phyloP scores from a whole-genome alignment of 2,329 filamentous ascomycete species.

The Myriosclerotinia curreyana region DNA sequence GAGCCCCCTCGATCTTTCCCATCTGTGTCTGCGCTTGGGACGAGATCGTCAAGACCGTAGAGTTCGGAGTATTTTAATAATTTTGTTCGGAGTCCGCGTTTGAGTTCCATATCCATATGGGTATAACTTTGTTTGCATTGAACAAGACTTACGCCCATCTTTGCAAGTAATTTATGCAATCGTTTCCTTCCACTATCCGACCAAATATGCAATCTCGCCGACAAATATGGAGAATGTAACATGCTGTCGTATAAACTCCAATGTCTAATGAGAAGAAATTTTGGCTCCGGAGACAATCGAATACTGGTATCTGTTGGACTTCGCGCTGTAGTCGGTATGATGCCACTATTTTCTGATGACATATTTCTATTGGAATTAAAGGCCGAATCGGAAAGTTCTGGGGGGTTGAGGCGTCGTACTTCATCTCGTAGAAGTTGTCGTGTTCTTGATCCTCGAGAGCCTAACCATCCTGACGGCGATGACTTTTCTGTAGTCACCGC shows the following conservation, averaged over 20 bases:
- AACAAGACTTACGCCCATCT: slow-evolving; percentile 93
- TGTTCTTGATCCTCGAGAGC: slow-evolving; percentile 76
- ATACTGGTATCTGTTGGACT: slow-evolving; percentile 92
- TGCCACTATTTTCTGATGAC: slow-evolving; percentile 66
- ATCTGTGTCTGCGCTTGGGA: slow-evolving; percentile 73
- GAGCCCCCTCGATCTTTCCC: slow-evolving; percentile 65
- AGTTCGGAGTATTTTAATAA: slow-evolving; percentile 87
- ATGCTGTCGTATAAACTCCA: slow-evolving; percentile 99
- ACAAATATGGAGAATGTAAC: slow-evolving; percentile 94
- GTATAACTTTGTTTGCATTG: slow-evolving; percentile 96
- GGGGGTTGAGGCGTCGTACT: slow-evolving; percentile 87
- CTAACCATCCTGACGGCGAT: slow-evolving; percentile 69
- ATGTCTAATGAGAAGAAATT: slow-evolving; percentile 87
- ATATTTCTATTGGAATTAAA: slow-evolving; percentile 59
- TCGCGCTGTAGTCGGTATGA: slow-evolving; percentile 83
- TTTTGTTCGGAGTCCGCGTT: slow-evolving; percentile 79
- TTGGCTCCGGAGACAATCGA: slow-evolving; percentile 86
- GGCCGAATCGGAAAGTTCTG: slow-evolving; percentile 55
- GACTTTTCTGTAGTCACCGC: slow-evolving; percentile 59
- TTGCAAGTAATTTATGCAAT: slow-evolving; percentile 89
- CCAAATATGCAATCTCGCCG: slow-evolving; percentile 90
- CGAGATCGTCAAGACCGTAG: slow-evolving; percentile 91
- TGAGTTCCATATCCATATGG: slow-evolving; percentile 98
- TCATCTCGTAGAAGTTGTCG: slow-evolving; percentile 86
- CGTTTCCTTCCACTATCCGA: slow-evolving; percentile 84